phyloP scores from a whole-genome alignment of 2,329 filamentous ascomycete genomes.

The Ophiostoma angusticollis region DNA sequence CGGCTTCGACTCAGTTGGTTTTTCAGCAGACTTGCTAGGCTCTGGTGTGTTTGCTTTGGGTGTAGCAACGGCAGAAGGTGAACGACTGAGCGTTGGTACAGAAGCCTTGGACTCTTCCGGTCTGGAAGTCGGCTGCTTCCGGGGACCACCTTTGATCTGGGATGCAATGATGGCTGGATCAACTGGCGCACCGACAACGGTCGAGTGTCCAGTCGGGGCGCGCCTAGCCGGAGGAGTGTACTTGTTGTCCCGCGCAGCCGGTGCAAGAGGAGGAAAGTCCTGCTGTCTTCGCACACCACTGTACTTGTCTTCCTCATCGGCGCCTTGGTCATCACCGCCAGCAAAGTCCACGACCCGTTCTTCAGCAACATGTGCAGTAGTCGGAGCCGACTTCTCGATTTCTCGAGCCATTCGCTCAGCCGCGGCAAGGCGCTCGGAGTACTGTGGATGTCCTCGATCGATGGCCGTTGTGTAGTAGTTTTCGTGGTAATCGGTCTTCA shows the following conservation, averaged over 20 bases:
- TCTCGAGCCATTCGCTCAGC: slow-evolving; percentile 79
- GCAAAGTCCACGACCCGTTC: slow-evolving; percentile 64
- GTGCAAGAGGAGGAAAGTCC: slow-evolving; percentile 54
- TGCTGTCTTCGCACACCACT: slow-evolving; percentile 74
- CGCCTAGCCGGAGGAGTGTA: slow-evolving; percentile 87
- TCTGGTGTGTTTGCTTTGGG: slow-evolving; percentile 22
- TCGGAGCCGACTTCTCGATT: slow-evolving; percentile 64
- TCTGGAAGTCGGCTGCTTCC: slow-evolving; percentile 22
- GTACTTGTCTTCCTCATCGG: slow-evolving; percentile 88
- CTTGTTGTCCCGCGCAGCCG: slow-evolving; percentile 42
- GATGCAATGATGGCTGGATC: slow-evolving; percentile 87
- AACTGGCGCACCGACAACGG: slow-evolving; percentile 62
- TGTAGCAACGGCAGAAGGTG: slow-evolving; percentile 19
- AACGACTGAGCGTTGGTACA: slow-evolving; percentile 10
- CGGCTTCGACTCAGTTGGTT: slow-evolving; percentile 15
- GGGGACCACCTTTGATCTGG: slow-evolving; percentile 43
- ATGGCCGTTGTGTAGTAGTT: slow-evolving; percentile 89
- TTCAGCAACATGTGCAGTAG: slow-evolving; percentile 76
- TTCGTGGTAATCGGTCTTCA: slow-evolving; percentile 85
- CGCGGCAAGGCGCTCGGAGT: slow-evolving; percentile 61
- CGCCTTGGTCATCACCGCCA: slow-evolving; percentile 50
- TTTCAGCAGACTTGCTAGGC: slow-evolving; percentile 20
- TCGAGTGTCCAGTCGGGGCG: slow-evolving; percentile 60
- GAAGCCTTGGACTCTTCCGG: slow-evolving; percentile 23
- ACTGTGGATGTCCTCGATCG: slow-evolving; percentile 70